These are phyloP conservation scores for Fusarium mangiferae DNA, from an alignment of 2,329 filamentous ascomycete species.

Conservation along the genomic window DNA sequence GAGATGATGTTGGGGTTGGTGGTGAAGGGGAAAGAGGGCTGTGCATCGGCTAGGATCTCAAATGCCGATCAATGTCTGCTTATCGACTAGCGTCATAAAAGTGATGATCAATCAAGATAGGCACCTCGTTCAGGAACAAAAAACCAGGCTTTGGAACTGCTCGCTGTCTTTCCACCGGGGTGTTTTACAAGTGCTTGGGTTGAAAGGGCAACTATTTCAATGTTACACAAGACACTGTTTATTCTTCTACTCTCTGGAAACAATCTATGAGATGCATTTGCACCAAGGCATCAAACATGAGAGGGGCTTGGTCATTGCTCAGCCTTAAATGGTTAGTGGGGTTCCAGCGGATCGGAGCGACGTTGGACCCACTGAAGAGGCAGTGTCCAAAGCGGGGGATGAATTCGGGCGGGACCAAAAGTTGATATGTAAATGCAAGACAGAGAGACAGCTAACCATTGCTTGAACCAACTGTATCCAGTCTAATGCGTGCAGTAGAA, in stretches of 20 bases:
- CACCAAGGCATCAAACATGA: not conserved
- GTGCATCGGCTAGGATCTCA: conserved; percentile 5
- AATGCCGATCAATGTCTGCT: conserved; percentile 18
- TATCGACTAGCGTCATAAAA: conserved; percentile 16
- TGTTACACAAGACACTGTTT: not conserved
- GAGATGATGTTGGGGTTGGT: conserved; percentile 21
- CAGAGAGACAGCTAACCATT: not conserved
- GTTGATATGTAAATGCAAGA: not conserved
- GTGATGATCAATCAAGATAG: conserved; percentile 31
- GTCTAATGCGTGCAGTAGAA: not conserved
- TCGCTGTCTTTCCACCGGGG: not conserved
- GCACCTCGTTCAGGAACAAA: not conserved
- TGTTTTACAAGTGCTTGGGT: not conserved
- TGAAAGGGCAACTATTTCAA: not conserved
- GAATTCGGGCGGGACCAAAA: not conserved
- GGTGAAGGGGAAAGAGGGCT: conserved; percentile 19
- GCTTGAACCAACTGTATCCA: not conserved
- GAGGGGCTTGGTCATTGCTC: conserved; percentile 24
- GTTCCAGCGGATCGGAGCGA: conserved; percentile 26
- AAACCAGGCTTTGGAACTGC: not conserved
- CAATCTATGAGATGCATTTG: not conserved
- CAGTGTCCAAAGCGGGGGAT: conserved; percentile 16
- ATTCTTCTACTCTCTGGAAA: not conserved
- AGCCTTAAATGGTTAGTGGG: conserved; percentile 18
- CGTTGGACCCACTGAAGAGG: conserved; percentile 22